Evolutionary conservation across 345 rosid genomes (phyloP), one percentile per base, ranked within the genome.

Genomic region (thale cress (Arabidopsis thaliana)): DNA sequence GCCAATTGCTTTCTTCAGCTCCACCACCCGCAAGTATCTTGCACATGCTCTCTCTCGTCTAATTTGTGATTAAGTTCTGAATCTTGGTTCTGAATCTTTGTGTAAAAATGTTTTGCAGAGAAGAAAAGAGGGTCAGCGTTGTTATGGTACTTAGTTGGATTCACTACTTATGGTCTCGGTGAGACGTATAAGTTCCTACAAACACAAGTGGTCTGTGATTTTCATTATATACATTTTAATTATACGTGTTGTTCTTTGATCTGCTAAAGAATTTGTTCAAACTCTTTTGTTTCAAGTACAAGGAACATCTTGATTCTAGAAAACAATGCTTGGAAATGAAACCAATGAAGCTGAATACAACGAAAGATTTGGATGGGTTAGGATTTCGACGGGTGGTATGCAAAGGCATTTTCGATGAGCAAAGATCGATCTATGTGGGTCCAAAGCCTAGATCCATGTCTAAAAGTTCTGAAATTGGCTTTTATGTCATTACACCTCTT

Each of bases 371-470:
- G 65, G 84, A 84, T 34, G 60, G 62, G 59, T 76, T 86, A 67
- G 98, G 90, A 80, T 93, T 91, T 75, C 75, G 84, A 64, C 82
- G 87, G 82, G 89, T 86, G 13, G 66, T 73, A 0, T 83, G 92
- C 77, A 84, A 80, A 82, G 98, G 97, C 57, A 68, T 84, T 75
- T 91, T 85, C 28, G 83, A 91, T 63, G 84, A 89, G 23, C 55
- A 75, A 77, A 85, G 66, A 28, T 91, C 98, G 33, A 74, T 93
- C 64, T 93, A 73, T 80, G 82, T 93, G 9, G 98, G 98, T 42
- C 98, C 98, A 38, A 94, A 94, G 44, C 89, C 98, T 53, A 87
- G 92, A 80, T 83, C 87, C 78, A 88, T 91, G 79, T 86, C 93
- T 0, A 91, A 94, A 58, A 88, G 84, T 64, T 87, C 96, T 30